These are phyloP conservation scores for Balamuthia mandrillaris DNA, from an alignment of 208 protist species.

Conservation along the genomic window DNA sequence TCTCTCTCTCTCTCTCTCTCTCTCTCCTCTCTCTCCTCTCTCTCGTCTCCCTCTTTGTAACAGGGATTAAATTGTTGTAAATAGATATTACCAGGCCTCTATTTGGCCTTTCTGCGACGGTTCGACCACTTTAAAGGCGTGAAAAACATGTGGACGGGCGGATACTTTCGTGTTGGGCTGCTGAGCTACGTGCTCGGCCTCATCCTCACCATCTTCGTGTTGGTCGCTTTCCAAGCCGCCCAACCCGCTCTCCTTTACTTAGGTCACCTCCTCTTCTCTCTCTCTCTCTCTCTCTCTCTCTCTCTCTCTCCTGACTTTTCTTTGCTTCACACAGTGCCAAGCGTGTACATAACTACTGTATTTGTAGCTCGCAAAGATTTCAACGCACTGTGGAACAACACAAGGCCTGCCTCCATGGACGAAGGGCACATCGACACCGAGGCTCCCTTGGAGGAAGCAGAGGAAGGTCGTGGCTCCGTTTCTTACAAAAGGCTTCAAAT, in stretches of 20 bases:
- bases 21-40: not conserved
- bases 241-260: slow-evolving; percentile 42
- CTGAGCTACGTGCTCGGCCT: slow-evolving; percentile 18
- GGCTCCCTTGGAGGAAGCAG: not conserved
- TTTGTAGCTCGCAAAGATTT: slow-evolving; percentile 31
- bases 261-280: not conserved
- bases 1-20: not conserved
- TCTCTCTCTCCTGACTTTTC: not conserved
- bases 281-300: not conserved
- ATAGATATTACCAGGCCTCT: slow-evolving; percentile 41
- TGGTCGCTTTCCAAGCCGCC: not conserved
- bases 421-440: too few species aligned
- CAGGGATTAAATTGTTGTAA: not conserved
- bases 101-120: slow-evolving; percentile 39
- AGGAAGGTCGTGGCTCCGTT: not conserved
- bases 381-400: slow-evolving; percentile 25
- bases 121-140: too few species aligned
- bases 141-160: too few species aligned
- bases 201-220: slow-evolving; percentile 13
- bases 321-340: not conserved
- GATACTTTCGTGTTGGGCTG: too few species aligned
- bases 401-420: too few species aligned
- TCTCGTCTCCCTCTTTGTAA: not conserved
- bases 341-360: not conserved
- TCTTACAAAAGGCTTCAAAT: too few species aligned